Base-by-base conservation (phyloP, 306 rosid species). In the Arachis hypogaea region DNA sequence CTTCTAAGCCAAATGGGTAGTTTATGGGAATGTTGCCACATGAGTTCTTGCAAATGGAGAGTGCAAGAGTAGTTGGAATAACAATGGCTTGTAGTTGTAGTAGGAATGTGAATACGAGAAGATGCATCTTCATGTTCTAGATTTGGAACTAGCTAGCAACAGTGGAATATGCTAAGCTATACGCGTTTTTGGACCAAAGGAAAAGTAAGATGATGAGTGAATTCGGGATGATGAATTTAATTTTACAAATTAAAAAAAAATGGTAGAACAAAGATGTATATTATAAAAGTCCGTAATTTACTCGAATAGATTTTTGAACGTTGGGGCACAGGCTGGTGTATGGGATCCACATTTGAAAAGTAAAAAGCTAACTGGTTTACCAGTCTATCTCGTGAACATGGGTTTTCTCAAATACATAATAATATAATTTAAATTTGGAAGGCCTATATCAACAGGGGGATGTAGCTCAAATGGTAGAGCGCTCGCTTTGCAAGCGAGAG, bases 401-500 rank as follows among this genome's bases (percentile, higher is more conserved):
- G 28, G 28, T 22, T 22, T 22, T 22, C 28, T 22, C 1, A 22
- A 22, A 0, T 22, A 22, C 28, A 22, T 22, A 1, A 22, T 22
- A 22, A 22, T 22, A 22, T 22, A 1, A 1, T 22, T 22, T 22
- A 22, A 22, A 22, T 22, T 1, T 1, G 1, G 28, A 22, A 22
- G 28, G 28, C 2, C 44, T 0, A 41, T 7, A 41, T 0, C 33
- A 55, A 7, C 30, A 2, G 36, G 86, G 94, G 97, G 93, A 87
- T 86, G 96, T 89, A 89, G 96, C 96, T 90, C 96, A 92, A 82
- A 89, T 89, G 96, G 92, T 92, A 92, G 93, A 92, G 96, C 88
- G 90, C 90, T 88, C 86, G 90, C 97, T 92, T 92, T 88, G 96
- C 96, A 92, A 88, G 96, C 85, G 89, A 85, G 93, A 92, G 96